Conservation (phyloP, 495 filamentous ascomycete genomes). For the Penicillium paradoxum region DNA sequence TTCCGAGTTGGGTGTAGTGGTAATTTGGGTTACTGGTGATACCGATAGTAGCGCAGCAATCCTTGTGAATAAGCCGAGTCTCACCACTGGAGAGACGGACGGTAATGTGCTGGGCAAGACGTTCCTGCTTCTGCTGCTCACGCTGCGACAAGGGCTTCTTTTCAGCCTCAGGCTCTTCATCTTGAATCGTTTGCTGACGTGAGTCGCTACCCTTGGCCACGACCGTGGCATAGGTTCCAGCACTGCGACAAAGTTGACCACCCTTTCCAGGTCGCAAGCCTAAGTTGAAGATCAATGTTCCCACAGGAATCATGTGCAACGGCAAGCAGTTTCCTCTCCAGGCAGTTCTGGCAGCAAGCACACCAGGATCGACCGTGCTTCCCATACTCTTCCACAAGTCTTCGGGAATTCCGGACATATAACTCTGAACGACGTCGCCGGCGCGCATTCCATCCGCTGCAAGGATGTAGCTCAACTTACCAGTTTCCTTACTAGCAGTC, state of each 20-base stretch:
- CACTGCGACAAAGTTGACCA: conserved; percentile 88
- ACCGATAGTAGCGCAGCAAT: conserved; percentile 91
- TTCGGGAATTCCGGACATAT: conserved; percentile 77
- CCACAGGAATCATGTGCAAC: conserved; percentile 88
- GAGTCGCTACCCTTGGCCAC: conserved; percentile 75
- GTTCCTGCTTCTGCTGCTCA: conserved; percentile 47
- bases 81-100: conserved; percentile 89
- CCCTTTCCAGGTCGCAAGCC: conserved; percentile 67
- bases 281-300: conserved; percentile 84
- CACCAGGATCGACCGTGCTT: conserved; percentile 84
- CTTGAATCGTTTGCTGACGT: conserved; percentile 27
- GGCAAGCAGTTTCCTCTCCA: conserved; percentile 95
- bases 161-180: conserved; percentile 20
- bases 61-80: conserved; percentile 76
- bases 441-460: conserved; percentile 89
- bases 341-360: conserved; percentile 87
- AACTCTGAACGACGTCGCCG: conserved; percentile 88
- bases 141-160: conserved; percentile 33
- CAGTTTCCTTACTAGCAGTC: conserved; percentile 57
- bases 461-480: conserved; percentile 71
- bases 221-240: conserved; percentile 84
- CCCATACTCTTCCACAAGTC: conserved; percentile 86
- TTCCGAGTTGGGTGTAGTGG: conserved; percentile 85
- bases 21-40: conserved; percentile 89
- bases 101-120: conserved; percentile 62